A percentile compares a stretch with the other conserved stretches of the same genome.
Conservation (phyloP, 192 early-diverging fungal genomes). For the Borealophlyctis nickersoniae region DNA sequence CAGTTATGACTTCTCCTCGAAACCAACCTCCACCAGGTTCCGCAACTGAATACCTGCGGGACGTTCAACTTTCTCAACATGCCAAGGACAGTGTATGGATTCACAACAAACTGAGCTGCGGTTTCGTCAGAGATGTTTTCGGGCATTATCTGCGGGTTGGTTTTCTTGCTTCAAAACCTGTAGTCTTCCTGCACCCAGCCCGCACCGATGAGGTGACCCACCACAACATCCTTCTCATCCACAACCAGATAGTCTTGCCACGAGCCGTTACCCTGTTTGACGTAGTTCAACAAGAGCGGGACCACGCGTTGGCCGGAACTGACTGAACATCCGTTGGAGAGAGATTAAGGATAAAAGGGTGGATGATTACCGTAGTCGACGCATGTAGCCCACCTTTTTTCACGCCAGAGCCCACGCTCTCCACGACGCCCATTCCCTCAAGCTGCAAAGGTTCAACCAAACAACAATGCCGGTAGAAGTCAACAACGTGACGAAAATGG, state of each 20-base stretch:
- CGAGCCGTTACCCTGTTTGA: background rate
- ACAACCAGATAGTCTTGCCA: conserved; percentile 4
- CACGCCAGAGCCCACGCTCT: background rate
- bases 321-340: background rate
- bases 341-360: too few species aligned
- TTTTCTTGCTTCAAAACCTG: too few species aligned
- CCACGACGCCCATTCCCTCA: background rate
- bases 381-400: background rate
- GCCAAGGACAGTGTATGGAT: conserved; percentile 4
- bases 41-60: background rate
- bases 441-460: background rate
- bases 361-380: too few species aligned
- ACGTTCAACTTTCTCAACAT: background rate
- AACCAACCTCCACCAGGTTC: too few species aligned
- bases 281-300: background rate
- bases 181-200: background rate
- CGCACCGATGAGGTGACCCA: background rate
- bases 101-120: background rate
- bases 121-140: conserved; percentile 4
- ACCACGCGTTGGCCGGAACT: background rate
- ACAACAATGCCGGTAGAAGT: too few species aligned
- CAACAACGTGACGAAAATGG: too few species aligned
- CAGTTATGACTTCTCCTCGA: background rate
- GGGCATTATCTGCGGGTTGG: background rate
- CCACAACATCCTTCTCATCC: background rate